Conservation (phyloP, 1,284 basidiomycete genomes). For the Cutaneotrichosporon cavernicola region DNA sequence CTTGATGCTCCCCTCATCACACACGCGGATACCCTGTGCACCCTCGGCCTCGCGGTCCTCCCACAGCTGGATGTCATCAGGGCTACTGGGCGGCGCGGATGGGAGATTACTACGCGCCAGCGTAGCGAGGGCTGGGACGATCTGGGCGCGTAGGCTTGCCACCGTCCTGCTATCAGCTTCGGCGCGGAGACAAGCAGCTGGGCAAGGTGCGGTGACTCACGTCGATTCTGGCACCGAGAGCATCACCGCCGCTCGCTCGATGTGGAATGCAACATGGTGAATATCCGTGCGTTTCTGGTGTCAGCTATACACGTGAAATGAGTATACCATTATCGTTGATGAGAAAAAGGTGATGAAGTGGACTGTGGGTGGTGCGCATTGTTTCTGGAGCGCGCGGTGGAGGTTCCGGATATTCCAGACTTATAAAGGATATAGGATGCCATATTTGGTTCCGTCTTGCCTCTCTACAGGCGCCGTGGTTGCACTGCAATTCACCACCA, state of each 20-base stretch:
- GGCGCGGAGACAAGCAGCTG: background rate
- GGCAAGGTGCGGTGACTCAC: constrained; percentile 25
- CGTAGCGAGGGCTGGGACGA: constrained; percentile 32
- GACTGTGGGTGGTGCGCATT: background rate
- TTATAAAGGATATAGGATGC: background rate
- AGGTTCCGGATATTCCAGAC: background rate
- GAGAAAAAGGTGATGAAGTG: background rate
- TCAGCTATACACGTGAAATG: background rate
- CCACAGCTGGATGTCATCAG: constrained; percentile 39
- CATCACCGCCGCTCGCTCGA: constrained; percentile 37
- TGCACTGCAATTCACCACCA: too few species aligned
- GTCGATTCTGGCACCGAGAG: constrained; percentile 42
- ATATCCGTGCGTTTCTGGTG: constrained; percentile 15
- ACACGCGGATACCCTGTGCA: constrained; percentile 21
- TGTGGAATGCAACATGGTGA: constrained; percentile 46
- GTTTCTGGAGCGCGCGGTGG: background rate
- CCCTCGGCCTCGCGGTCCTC: constrained; percentile 38
- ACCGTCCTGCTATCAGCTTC: constrained; percentile 17
- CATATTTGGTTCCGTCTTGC: background rate
- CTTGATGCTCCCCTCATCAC: constrained; percentile 23
- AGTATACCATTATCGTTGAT: background rate
- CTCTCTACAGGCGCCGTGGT: too few species aligned
- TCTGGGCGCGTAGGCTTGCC: constrained; percentile 25
- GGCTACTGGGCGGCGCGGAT: constrained; percentile 19
- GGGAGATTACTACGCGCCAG: constrained; percentile 23